phyloP scores from a whole-genome alignment of 257 asterid genomes.

The Verbena officinalis region DNA sequence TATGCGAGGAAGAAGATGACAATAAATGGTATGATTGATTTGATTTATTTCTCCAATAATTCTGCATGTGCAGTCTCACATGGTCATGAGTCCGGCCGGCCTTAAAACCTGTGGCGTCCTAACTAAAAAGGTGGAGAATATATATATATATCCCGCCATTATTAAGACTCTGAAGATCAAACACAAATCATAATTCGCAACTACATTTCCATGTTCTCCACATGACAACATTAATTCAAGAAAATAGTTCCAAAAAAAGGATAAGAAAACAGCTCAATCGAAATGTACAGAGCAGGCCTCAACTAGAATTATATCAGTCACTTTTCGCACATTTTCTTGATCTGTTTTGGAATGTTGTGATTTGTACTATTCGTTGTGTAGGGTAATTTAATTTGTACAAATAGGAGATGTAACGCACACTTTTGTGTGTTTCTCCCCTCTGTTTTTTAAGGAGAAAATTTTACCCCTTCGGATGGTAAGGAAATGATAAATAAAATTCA shows the following conservation, averaged over 20 bases:
- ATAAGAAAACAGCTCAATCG: neutral
- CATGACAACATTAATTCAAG: conserved; percentile 40
- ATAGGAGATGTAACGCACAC: too few species aligned
- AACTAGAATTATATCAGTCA: conserved; percentile 8
- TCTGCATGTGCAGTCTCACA: conserved; percentile 61
- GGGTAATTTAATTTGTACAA: too few species aligned
- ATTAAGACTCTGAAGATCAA: conserved; percentile 35
- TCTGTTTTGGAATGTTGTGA: too few species aligned
- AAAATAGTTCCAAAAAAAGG: neutral
- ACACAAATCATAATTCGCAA: conserved; percentile 23
- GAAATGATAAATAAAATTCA: neutral
- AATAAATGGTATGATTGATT: conserved; percentile 40
- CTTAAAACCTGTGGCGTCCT: conserved; percentile 27
- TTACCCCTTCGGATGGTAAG: too few species aligned
- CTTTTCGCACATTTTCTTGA: too few species aligned
- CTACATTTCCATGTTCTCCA: conserved; percentile 48
- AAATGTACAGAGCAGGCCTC: neutral
- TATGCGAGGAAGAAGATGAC: conserved; percentile 30
- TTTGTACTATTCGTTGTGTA: too few species aligned
- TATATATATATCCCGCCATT: conserved; percentile 34
- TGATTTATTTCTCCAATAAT: conserved; percentile 41
- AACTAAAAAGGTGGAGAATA: conserved; percentile 35
- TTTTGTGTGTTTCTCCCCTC: too few species aligned
- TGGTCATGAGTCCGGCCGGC: conserved; percentile 32
- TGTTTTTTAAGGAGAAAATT: too few species aligned